These are phyloP conservation scores for Eucalyptus regnans DNA, from an alignment of 345 rosid genomes.

Conservation along the genomic window DNA sequence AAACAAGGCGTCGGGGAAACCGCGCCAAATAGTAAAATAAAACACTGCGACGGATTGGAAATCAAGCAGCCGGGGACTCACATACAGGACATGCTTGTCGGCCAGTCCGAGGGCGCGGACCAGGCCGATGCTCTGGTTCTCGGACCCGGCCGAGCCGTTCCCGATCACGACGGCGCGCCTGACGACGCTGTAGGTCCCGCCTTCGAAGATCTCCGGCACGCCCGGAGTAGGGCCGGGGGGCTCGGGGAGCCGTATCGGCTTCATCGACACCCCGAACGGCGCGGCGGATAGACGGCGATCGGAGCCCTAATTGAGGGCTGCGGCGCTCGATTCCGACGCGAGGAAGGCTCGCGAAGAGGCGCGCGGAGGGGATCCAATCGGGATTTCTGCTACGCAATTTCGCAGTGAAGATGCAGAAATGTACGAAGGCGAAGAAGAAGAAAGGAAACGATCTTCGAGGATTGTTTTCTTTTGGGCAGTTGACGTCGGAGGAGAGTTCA, in stretches of 20 bases:
- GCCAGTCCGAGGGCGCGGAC: conserved; percentile 75
- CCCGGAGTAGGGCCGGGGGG: conserved; percentile 62
- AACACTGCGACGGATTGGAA: background rate
- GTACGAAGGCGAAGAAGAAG: background rate
- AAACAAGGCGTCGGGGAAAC: background rate
- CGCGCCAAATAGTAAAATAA: background rate
- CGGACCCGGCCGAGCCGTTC: conserved; percentile 76
- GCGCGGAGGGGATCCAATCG: background rate
- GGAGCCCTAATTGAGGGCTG: background rate
- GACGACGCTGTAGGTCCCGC: conserved; percentile 57
- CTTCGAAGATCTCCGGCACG: conserved; percentile 87
- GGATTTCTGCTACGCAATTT: background rate
- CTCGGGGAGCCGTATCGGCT: conserved; percentile 84
- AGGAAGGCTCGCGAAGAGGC: background rate
- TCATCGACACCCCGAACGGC: conserved; percentile 21
- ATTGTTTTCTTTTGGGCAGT: background rate
- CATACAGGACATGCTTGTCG: conserved; percentile 56
- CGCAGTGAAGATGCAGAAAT: background rate
- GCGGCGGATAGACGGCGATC: background rate
- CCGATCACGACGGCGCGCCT: conserved; percentile 92
- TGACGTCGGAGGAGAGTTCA: background rate
- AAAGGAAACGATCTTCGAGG: background rate
- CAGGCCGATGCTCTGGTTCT: conserved; percentile 87
- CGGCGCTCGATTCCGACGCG: background rate
- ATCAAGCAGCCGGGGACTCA: conserved; percentile 14